A percentile compares a stretch with the other conserved stretches of the same genome.
Conservation (phyloP, 305 asterid species). For the Withania somnifera region DNA sequence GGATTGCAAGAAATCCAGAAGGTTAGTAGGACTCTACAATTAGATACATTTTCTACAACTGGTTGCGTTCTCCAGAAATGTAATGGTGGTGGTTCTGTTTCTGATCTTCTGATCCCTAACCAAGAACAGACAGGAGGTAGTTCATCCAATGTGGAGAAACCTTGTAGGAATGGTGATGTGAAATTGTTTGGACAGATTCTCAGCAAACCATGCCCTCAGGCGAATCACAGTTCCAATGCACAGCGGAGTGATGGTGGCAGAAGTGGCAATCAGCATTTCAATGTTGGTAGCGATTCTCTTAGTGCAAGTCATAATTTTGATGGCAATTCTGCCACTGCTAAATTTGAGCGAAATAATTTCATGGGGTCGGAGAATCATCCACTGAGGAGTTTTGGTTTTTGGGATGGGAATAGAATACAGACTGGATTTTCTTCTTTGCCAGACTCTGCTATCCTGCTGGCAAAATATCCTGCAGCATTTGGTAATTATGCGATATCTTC, state of each 20-base stretch:
- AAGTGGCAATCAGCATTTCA: constrained; percentile 19
- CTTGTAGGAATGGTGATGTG: constrained; percentile 65
- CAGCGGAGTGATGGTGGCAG: constrained; percentile 20
- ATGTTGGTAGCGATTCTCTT: constrained; percentile 25
- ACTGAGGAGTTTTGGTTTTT: constrained; percentile 30
- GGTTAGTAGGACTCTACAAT: constrained; percentile 24
- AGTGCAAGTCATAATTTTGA: constrained; percentile 25
- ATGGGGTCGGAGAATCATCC: constrained; percentile 42
- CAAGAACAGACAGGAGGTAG: constrained; percentile 27
- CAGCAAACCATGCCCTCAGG: constrained; percentile 39
- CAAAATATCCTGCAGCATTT: constrained; percentile 79
- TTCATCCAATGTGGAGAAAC: constrained; percentile 51
- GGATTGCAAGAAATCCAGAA: constrained; percentile 25
- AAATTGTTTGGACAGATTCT: constrained; percentile 91
- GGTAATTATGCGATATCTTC: constrained; percentile 33
- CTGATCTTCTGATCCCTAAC: constrained; percentile 26
- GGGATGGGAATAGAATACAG: constrained; percentile 47
- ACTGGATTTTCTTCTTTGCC: constrained; percentile 47
- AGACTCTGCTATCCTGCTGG: constrained; percentile 50
- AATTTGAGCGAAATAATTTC: constrained; percentile 31
- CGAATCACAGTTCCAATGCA: constrained; percentile 25
- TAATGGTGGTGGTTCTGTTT: constrained; percentile 20
- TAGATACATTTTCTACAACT: constrained; percentile 10
- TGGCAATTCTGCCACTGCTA: constrained; percentile 31
- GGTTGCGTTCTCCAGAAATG: constrained; percentile 52